phyloP scores from a whole-genome alignment of 805 yeast genomes.

The Priceomyces melissophilus region DNA sequence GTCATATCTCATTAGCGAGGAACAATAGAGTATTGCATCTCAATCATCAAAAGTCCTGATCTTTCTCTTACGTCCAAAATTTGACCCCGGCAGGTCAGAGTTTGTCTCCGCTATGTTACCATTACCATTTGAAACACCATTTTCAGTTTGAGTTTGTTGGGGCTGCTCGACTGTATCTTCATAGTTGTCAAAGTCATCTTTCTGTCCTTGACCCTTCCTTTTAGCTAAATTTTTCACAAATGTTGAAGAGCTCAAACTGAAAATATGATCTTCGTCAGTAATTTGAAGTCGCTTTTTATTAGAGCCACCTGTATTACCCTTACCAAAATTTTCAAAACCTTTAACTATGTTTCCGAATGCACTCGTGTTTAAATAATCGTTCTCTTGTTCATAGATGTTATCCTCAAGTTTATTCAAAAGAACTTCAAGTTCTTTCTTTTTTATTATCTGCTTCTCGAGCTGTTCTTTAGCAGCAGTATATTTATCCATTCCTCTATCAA shows the following conservation, averaged over 20 bases:
- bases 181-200: slow-evolving; percentile 36
- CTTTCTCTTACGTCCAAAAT: slow-evolving; percentile 28
- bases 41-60: slow-evolving; percentile 25
- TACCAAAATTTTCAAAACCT: slow-evolving; percentile 82
- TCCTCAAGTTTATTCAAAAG: slow-evolving; percentile 68
- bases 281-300: slow-evolving; percentile 48
- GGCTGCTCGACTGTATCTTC: slow-evolving; percentile 33
- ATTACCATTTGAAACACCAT: slow-evolving; percentile 1
- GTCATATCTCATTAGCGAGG: too few relatives aligned
- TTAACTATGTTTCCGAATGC: slow-evolving; percentile 78
- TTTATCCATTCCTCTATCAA: slow-evolving; percentile 29
- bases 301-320: slow-evolving; percentile 34
- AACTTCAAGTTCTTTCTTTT: slow-evolving; percentile 63
- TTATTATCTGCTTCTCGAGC: slow-evolving; percentile 58
- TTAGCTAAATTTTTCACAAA: slow-evolving; percentile 58
- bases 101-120: neutral
- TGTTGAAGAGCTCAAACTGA: slow-evolving; percentile 70
- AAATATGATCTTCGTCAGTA: slow-evolving; percentile 76
- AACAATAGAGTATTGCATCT: neutral
- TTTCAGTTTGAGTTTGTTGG: slow-evolving; percentile 4
- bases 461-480: slow-evolving; percentile 67
- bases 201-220: slow-evolving; percentile 37
- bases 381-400: slow-evolving; percentile 72
- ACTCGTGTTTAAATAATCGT: slow-evolving; percentile 71
- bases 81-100: slow-evolving; percentile 7